Evolutionary conservation across 352 stramenopile species (phyloP).

Genomic region (Pythium coloratum): DNA sequence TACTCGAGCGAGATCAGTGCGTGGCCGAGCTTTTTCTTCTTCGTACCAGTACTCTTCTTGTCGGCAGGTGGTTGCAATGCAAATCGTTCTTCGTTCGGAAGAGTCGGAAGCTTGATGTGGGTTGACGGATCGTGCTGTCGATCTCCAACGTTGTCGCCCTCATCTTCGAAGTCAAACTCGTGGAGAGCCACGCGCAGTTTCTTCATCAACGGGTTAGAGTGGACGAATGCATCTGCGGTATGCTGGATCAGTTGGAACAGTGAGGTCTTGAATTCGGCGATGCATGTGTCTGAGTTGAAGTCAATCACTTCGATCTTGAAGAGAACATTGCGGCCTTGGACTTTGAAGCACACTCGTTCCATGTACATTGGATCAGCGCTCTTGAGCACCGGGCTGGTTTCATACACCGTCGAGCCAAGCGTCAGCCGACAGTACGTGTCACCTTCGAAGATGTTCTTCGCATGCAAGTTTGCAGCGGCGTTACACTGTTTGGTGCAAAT

Average conservation of each 20-base stretch:
- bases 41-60: constrained; percentile 25
- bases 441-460: constrained; percentile 87
- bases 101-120: constrained; percentile 24
- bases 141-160: constrained; percentile 28
- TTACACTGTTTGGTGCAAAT: constrained; percentile 86
- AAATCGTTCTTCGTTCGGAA: constrained; percentile 50
- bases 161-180: constrained; percentile 45
- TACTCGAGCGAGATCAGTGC: constrained; percentile 64
- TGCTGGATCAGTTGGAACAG: constrained; percentile 82
- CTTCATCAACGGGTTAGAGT: constrained; percentile 43
- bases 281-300: constrained; percentile 75
- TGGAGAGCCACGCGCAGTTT: constrained; percentile 49
- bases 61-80: constrained; percentile 40
- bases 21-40: constrained; percentile 55
- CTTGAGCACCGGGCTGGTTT: constrained; percentile 84
- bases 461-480: constrained; percentile 55
- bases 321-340: constrained; percentile 50
- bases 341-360: constrained; percentile 77
- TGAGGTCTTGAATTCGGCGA: constrained; percentile 64
- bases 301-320: constrained; percentile 82
- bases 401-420: constrained; percentile 65
- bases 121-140: constrained; percentile 10
- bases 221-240: constrained; percentile 66
- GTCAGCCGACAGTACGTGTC: constrained; percentile 82
- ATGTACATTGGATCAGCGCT: constrained; percentile 87